phyloP scores from a whole-genome alignment of 2,329 filamentous ascomycete genomes.

The Hortaea sp. region DNA sequence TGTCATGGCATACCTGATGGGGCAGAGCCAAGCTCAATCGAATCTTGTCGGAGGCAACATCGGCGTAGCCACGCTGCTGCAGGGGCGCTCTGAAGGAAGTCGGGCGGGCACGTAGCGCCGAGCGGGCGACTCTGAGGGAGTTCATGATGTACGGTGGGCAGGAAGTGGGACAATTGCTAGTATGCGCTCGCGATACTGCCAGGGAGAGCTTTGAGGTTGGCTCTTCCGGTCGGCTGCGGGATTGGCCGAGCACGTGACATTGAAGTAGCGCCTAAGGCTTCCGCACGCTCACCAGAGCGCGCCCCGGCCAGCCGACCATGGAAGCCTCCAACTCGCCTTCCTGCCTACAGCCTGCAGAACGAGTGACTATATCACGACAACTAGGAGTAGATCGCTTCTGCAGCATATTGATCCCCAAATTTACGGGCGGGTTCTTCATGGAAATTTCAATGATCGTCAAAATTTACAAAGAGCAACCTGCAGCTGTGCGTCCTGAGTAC shows the following conservation, averaged over 20 bases:
- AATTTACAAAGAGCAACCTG: no score
- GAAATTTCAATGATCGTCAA: no score
- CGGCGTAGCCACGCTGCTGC: slow-evolving; percentile 79
- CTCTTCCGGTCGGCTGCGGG: not conserved
- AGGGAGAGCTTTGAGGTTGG: not conserved
- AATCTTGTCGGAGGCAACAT: slow-evolving; percentile 55
- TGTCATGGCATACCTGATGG: slow-evolving; percentile 62
- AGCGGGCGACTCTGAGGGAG: slow-evolving; percentile 83
- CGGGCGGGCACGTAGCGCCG: slow-evolving; percentile 75
- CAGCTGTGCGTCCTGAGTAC: no score
- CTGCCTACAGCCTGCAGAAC: no score
- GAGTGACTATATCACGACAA: no score
- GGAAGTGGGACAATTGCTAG: not conserved
- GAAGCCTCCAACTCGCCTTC: no score
- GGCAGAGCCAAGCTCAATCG: slow-evolving; percentile 96
- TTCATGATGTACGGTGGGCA: slow-evolving; percentile 56
- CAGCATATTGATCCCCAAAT: no score
- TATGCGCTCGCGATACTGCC: not conserved
- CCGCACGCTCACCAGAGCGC: no score
- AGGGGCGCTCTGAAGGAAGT: slow-evolving; percentile 61
- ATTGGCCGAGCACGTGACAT: not conserved
- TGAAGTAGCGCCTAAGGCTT: no score
- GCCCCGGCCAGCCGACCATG: no score
- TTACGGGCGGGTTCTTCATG: no score
- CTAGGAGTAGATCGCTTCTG: no score